Percentiles rank a stretch among this genome's conserved stretches.
Evolutionary conservation across 2,329 filamentous ascomycete species (phyloP).

Genomic region (Xylaria sp.): DNA sequence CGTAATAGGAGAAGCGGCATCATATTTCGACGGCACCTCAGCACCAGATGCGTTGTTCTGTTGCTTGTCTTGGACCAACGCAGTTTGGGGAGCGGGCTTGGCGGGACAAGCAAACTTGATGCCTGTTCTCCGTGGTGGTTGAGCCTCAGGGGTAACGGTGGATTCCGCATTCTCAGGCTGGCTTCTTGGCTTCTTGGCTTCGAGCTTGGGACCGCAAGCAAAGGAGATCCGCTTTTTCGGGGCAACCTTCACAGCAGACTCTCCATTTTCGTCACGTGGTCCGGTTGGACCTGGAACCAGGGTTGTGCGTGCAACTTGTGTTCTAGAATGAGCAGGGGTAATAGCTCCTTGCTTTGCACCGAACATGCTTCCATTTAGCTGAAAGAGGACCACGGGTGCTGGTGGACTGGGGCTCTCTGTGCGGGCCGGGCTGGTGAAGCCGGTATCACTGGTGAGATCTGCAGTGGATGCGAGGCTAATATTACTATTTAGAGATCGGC

Average conservation of each 20-base stretch:
- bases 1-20: slow-evolving; percentile 22
- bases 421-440: slow-evolving; percentile 81
- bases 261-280: slow-evolving; percentile 36
- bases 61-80: slow-evolving; percentile 33
- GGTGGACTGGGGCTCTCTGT: slow-evolving; percentile 86
- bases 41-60: slow-evolving; percentile 10
- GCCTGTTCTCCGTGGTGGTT: slow-evolving; percentile 49
- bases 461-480: slow-evolving; percentile 76
- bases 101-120: slow-evolving; percentile 73
- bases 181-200: slow-evolving; percentile 39
- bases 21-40: slow-evolving; percentile 16
- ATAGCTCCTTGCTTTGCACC: slow-evolving; percentile 27
- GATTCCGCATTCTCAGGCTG: slow-evolving; percentile 34
- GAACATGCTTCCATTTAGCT: slow-evolving; percentile 33
- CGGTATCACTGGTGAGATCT: slow-evolving; percentile 92
- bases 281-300: slow-evolving; percentile 12
- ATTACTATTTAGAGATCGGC: slow-evolving; percentile 71
- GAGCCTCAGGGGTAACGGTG: slow-evolving; percentile 34
- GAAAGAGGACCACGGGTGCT: slow-evolving; percentile 53
- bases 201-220: slow-evolving; percentile 67
- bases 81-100: slow-evolving; percentile 42
- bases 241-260: slow-evolving; percentile 56
- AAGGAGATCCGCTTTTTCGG: slow-evolving; percentile 88
- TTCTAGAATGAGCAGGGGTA: slow-evolving; percentile 27
- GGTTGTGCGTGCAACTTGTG: slow-evolving; percentile 22